Base-by-base conservation (phyloP, 345 rosid species). In the Mangifera indica region DNA sequence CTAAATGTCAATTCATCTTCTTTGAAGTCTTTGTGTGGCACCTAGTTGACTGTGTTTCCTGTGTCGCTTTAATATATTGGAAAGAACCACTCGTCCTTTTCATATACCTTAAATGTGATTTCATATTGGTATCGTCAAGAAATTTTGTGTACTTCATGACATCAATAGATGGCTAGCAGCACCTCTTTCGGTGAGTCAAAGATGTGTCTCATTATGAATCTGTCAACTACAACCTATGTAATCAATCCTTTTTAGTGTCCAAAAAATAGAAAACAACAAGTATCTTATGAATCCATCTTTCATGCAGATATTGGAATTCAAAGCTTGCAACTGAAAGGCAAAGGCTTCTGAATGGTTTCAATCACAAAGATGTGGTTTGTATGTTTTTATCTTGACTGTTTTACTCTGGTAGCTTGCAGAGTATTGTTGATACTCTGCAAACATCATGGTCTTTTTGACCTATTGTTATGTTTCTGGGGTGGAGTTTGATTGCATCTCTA, bases 241-340 rank as follows among this genome's bases (percentile, higher is more conserved):
- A 15, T 68, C 15, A 22, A 68, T 10, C 26, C 58, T 44, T 25
- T 17, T 22, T 10, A 56, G 3, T 40, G 6, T 1, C 12, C 5
- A 3, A n/a, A 52, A 57, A 56, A 32, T 1, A 18, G 46, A 20
- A 18, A 18, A 22, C 6, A 20, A 55, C 4, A 5, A 18, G 52
- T 45, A 20, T 56, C 66, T 65, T 72, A 72, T 25, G n/a, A 26
- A 69, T 73, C 3, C 22, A 63, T 57, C 67, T 71, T 21, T 9
- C 75, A 44, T 80, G 82, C 88, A 84, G 98, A 68, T 93, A 89
- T 81, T 93, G 98, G 98, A 93, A 87, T 81, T 91, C 98, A 12
- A 90, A 92, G 82, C 93, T 93, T 60, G 91, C 82, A 71, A 90
- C 91, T 59, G 97, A 93, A 76, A 86, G 98, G 81, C 98, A 82